Percentiles rank a stretch among this genome's conserved stretches.
Evolutionary conservation across 2,329 filamentous ascomycete species (phyloP).

Genomic region (Nemania bipapillata): DNA sequence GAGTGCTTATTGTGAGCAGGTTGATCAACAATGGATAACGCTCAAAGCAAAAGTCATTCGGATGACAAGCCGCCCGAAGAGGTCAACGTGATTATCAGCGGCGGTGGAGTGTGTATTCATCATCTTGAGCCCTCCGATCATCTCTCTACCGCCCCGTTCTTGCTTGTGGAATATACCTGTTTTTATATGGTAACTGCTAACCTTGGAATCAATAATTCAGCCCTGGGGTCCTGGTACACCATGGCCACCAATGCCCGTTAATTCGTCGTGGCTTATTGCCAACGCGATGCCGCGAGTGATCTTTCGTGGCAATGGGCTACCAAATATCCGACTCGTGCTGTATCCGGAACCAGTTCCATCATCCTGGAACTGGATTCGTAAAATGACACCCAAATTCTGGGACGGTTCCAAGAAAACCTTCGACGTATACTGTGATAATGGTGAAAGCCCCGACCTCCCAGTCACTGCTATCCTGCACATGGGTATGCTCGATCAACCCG

Average conservation of each 20-base stretch:
- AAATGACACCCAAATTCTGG: neutral
- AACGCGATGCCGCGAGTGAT: conserved; percentile 8
- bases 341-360: neutral
- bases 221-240: neutral
- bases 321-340: neutral
- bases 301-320: conserved; percentile 2
- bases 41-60: neutral
- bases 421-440: neutral
- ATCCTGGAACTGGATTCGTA: neutral
- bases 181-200: neutral
- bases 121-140: neutral
- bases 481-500: conserved; percentile 5
- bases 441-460: neutral
- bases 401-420: neutral
- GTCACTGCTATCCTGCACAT: neutral
- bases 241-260: conserved; percentile 1
- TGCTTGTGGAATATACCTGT: neutral
- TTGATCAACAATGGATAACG: neutral
- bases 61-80: conserved; percentile 1
- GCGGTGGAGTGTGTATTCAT: neutral
- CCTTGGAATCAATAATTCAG: neutral
- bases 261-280: conserved; percentile 9
- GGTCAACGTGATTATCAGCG: conserved; percentile 5
- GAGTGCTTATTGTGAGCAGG: neutral
- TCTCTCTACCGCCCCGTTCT: neutral